phyloP scores from a whole-genome alignment of 805 yeast genomes.

The Alloascoidea africana region DNA sequence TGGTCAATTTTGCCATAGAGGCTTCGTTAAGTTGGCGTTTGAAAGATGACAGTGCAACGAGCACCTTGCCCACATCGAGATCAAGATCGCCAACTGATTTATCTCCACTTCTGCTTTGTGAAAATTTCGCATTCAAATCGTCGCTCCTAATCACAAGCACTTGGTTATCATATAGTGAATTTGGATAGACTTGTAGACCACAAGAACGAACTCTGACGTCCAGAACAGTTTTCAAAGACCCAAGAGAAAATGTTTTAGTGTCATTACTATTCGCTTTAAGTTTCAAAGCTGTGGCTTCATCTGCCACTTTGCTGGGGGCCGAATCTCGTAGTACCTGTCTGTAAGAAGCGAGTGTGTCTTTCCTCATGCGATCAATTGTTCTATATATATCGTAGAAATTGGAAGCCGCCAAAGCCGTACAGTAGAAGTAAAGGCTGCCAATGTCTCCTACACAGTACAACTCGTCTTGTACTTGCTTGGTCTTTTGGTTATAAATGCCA shows the following conservation, averaged over 20 bases:
- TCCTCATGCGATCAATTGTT: slow-evolving; percentile 53
- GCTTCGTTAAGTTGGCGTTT: slow-evolving; percentile 36
- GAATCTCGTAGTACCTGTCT: slow-evolving; percentile 61
- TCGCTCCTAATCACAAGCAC: slow-evolving; percentile 35
- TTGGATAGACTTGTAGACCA: slow-evolving; percentile 60
- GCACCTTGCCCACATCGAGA: slow-evolving; percentile 45
- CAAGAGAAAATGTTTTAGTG: slow-evolving; percentile 5
- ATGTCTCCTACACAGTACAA: slow-evolving; percentile 21
- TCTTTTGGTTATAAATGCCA: slow-evolving; percentile 53
- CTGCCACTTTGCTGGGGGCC: slow-evolving; percentile 7
- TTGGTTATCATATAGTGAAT: slow-evolving; percentile 62
- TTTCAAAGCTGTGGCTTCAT: slow-evolving; percentile 1
- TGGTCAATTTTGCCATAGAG: slow-evolving; percentile 25
- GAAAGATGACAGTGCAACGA: slow-evolving; percentile 50
- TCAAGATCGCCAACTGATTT: slow-evolving; percentile 32
- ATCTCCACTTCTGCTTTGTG: slow-evolving; percentile 11
- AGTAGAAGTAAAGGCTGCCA: slow-evolving; percentile 39
- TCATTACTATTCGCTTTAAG: not conserved
- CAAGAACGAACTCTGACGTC: slow-evolving; percentile 43
- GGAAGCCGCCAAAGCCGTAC: slow-evolving; percentile 79
- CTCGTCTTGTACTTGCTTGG: slow-evolving; percentile 38
- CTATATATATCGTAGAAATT: slow-evolving; percentile 66
- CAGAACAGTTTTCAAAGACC: slow-evolving; percentile 44
- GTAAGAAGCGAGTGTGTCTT: slow-evolving; percentile 60
- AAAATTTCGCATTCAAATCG: slow-evolving; percentile 14